Percentiles rank a stretch among this genome's conserved stretches.
phyloP scores from a whole-genome alignment of 345 rosid species.

The Boechera retrofracta region DNA sequence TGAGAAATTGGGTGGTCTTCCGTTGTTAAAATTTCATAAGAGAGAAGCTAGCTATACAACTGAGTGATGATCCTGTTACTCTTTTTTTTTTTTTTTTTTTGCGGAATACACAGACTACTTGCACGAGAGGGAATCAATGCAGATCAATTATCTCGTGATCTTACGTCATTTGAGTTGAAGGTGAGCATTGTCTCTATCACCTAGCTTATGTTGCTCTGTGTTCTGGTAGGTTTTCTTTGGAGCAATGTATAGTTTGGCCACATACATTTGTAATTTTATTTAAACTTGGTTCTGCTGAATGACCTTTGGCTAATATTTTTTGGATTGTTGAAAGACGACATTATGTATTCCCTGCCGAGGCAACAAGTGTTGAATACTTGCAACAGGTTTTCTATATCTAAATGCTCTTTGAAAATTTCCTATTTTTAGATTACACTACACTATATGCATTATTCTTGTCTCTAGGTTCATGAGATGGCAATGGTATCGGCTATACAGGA shows the following conservation, averaged over 20 bases:
- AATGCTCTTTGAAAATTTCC: not conserved
- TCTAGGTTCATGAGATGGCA: conserved; percentile 89
- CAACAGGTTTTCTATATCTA: conserved; percentile 66
- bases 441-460: conserved; percentile 9
- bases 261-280: not conserved
- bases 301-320: conserved; percentile 3
- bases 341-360: conserved; percentile 93
- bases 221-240: not conserved
- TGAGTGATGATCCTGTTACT: conserved; percentile 17
- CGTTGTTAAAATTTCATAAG: not conserved
- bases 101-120: conserved; percentile 65
- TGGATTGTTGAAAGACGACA: conserved; percentile 56
- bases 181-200: conserved; percentile 40
- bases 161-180: conserved; percentile 87
- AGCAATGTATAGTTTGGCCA: not conserved
- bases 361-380: conserved; percentile 79
- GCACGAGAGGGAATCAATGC: conserved; percentile 94
- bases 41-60: not conserved
- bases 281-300: conserved; percentile 2
- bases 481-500: conserved; percentile 89
- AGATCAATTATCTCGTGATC: conserved; percentile 87
- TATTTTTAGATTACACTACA: not conserved
- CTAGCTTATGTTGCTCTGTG: conserved; percentile 8
- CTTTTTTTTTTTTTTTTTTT: conserved; percentile 8
- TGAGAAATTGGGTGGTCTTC: not conserved